Conservation (phyloP, 108 stramenopile genomes). For the Heterococcus sp. region DNA sequence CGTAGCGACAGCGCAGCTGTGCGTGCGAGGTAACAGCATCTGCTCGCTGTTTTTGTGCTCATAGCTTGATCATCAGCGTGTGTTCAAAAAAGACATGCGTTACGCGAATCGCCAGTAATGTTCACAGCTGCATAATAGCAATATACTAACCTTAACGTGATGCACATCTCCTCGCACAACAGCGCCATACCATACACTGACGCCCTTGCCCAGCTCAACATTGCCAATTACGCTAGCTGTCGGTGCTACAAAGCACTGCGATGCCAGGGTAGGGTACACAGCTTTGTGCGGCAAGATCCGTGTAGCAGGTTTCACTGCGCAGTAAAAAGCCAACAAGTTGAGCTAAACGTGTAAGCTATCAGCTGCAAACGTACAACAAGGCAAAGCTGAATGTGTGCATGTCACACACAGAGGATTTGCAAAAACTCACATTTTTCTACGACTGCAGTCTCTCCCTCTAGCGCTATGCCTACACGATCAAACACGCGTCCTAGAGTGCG, state of each 20-base stretch:
- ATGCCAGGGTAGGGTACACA: constrained; percentile 10
- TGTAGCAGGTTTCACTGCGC: constrained; percentile 38
- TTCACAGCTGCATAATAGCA: too few species aligned
- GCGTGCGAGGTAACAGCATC: too few species aligned
- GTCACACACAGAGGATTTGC: not conserved
- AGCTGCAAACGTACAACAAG: not conserved
- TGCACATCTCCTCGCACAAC: not conserved
- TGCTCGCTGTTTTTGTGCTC: too few species aligned
- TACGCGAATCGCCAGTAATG: too few species aligned
- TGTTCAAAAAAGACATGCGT: too few species aligned
- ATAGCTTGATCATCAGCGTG: too few species aligned
- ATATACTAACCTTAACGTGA: not conserved
- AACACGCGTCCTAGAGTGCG: not conserved
- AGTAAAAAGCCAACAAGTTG: not conserved
- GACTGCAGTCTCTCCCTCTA: not conserved
- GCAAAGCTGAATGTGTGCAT: not conserved
- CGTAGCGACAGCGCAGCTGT: too few species aligned
- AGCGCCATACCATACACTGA: not conserved
- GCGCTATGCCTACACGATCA: not conserved
- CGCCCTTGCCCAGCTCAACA: not conserved
- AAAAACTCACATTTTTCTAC: not conserved
- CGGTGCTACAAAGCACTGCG: constrained; percentile 61
- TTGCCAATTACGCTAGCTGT: not conserved
- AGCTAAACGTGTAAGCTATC: too few species aligned
- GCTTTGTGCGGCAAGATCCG: constrained; percentile 29